A percentile compares a stretch with the other conserved stretches of the same genome.
These are phyloP conservation scores for Salix arbutifolia DNA, from an alignment of 345 rosid genomes.

Conservation along the genomic window DNA sequence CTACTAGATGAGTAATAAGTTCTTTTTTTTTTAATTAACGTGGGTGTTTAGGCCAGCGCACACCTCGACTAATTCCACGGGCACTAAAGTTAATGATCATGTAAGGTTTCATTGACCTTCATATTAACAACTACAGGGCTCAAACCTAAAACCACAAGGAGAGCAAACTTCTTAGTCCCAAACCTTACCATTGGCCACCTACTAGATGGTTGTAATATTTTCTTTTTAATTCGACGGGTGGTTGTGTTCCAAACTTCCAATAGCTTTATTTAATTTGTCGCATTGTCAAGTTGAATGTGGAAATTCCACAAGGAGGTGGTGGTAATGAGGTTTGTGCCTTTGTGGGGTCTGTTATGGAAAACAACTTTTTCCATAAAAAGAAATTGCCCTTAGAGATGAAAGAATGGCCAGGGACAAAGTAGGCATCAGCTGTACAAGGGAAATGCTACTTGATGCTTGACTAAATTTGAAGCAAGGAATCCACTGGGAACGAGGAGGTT, in stretches of 20 bases:
- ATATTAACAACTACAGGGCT: too few species aligned
- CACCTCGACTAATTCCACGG: too few species aligned
- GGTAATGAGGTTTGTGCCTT: not conserved
- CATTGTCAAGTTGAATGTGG: not conserved
- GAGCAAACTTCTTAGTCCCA: too few species aligned
- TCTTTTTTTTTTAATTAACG: too few species aligned
- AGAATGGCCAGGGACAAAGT: not conserved
- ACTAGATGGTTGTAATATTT: too few species aligned
- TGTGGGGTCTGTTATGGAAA: not conserved
- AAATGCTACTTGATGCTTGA: slow-evolving; percentile 10
- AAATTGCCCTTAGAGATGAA: not conserved
- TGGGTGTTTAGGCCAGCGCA: too few species aligned
- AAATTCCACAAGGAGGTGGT: not conserved
- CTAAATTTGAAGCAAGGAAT: slow-evolving; percentile 8
- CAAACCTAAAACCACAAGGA: too few species aligned
- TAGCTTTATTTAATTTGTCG: not conserved
- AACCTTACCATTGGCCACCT: too few species aligned
- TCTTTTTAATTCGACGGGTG: not conserved
- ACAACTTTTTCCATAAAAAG: not conserved
- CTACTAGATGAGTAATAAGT: too few species aligned
- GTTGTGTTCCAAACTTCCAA: not conserved
- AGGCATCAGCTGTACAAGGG: not conserved
- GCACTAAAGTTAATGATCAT: too few species aligned
- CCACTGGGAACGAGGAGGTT: slow-evolving; percentile 1
- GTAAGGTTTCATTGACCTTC: too few species aligned